Evolutionary conservation across 1,284 basidiomycete genomes (phyloP).

Genomic region (Chiua sp.): DNA sequence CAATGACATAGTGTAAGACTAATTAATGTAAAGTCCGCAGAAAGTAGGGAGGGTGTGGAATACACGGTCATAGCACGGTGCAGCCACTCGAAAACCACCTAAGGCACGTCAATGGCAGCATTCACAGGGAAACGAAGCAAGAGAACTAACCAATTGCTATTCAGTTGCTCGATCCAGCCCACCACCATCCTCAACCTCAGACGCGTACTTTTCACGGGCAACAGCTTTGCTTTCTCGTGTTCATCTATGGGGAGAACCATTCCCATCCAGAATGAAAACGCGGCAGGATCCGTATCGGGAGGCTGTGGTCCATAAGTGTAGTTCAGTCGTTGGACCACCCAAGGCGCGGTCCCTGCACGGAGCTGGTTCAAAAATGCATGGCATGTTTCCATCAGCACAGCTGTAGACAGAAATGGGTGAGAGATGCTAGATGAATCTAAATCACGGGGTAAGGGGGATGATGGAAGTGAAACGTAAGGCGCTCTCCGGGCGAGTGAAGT

Average conservation of each 20-base stretch:
- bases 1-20: no score
- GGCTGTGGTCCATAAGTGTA: conserved; percentile 78
- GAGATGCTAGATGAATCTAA: conserved; percentile 18
- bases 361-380: conserved; percentile 82
- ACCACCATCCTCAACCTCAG: conserved; percentile 85
- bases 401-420: conserved; percentile 52
- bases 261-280: conserved; percentile 92
- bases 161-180: conserved; percentile 90
- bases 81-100: conserved; percentile 59
- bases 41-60: conserved; percentile 11
- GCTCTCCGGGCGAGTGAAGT: conserved; percentile 18
- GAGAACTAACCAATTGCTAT: conserved; percentile 65
- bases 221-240: conserved; percentile 90
- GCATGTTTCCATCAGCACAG: conserved; percentile 79
- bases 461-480: conserved; percentile 13
- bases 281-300: conserved; percentile 63
- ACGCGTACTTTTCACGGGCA: conserved; percentile 85
- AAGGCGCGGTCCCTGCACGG: conserved; percentile 84
- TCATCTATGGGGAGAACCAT: conserved; percentile 95
- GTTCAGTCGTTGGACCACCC: conserved; percentile 88
- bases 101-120: conserved; percentile 21
- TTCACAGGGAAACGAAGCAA: background rate
- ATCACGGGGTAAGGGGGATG: conserved; percentile 7
- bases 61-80: conserved; percentile 37
- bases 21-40: conserved; percentile 6